Conservation (phyloP, 768 basidiomycete genomes). For the Hygrophoropsis aurantiaca region DNA sequence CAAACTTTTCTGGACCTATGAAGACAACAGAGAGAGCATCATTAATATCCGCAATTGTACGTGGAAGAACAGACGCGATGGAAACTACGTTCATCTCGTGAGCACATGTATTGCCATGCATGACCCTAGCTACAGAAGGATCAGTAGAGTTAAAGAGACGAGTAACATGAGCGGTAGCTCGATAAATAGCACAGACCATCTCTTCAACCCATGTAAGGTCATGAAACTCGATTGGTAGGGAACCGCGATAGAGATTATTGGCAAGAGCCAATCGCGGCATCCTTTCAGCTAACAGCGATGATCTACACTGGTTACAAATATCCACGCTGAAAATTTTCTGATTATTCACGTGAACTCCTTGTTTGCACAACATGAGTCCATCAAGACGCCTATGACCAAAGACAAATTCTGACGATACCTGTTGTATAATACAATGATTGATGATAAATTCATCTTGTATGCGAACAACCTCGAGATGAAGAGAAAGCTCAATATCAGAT, state of each 20-base stretch:
- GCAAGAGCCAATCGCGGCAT: neutral
- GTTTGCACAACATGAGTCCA: neutral
- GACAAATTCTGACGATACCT: neutral
- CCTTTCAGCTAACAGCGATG: neutral
- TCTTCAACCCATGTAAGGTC: slow-evolving; percentile 29
- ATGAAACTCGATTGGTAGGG: neutral
- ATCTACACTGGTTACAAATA: neutral
- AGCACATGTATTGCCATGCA: slow-evolving; percentile 36
- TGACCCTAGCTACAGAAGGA: slow-evolving; percentile 17
- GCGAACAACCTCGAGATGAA: neutral
- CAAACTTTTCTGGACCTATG: slow-evolving; percentile 21
- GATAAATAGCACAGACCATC: slow-evolving; percentile 26
- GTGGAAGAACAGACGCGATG: slow-evolving; percentile 24
- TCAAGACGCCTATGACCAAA: neutral
- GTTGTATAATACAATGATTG: neutral
- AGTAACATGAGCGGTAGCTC: slow-evolving; percentile 26
- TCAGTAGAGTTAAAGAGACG: slow-evolving; percentile 24
- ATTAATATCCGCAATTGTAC: slow-evolving; percentile 23
- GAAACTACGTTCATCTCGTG: slow-evolving; percentile 33
- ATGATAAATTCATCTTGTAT: neutral
- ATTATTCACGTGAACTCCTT: no score
- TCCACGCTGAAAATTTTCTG: no score
- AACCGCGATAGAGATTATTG: neutral
- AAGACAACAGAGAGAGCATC: slow-evolving; percentile 28
- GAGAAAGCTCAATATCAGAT: no score